These are phyloP conservation scores for Viola pubescens DNA, from an alignment of 441 rosid species.

Conservation along the genomic window DNA sequence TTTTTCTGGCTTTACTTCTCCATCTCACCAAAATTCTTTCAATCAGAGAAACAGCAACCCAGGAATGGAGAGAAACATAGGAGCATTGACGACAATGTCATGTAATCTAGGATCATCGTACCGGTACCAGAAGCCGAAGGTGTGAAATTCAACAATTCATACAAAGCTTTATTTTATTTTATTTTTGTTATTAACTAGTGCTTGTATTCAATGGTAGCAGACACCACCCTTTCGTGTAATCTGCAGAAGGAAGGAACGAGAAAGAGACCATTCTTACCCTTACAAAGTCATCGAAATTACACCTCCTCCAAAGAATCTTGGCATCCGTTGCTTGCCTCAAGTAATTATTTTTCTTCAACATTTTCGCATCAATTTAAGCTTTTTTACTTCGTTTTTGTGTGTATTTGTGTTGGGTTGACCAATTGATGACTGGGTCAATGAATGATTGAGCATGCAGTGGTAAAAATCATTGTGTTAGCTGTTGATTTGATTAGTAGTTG, in stretches of 20 bases:
- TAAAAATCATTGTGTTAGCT: too few relatives aligned
- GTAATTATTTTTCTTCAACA: constrained; percentile 25
- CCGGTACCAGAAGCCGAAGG: constrained; percentile 43
- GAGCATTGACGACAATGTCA: constrained; percentile 46
- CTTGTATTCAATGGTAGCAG: constrained; percentile 16
- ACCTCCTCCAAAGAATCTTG: constrained; percentile 88
- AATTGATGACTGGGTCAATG: neutral
- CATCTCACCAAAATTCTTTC: neutral
- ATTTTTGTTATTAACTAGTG: neutral
- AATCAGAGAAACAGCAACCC: neutral
- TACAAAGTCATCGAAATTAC: constrained; percentile 85
- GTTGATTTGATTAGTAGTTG: too few relatives aligned
- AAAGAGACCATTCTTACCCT: constrained; percentile 41
- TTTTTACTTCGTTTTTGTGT: neutral
- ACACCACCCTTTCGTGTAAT: constrained; percentile 25
- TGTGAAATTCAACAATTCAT: constrained; percentile 15
- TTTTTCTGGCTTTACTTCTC: constrained; percentile 20
- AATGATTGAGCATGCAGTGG: too few relatives aligned
- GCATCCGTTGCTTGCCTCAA: constrained; percentile 70
- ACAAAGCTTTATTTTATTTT: constrained; percentile 6
- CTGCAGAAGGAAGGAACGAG: constrained; percentile 69
- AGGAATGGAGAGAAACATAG: constrained; percentile 5
- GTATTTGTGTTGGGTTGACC: neutral
- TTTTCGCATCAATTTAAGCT: neutral
- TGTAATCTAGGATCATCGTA: constrained; percentile 24